Percentiles rank a stretch among this genome's conserved stretches.
Evolutionary conservation across 352 stramenopile genomes (phyloP).

Genomic region (Halophytophthora batemanensis): DNA sequence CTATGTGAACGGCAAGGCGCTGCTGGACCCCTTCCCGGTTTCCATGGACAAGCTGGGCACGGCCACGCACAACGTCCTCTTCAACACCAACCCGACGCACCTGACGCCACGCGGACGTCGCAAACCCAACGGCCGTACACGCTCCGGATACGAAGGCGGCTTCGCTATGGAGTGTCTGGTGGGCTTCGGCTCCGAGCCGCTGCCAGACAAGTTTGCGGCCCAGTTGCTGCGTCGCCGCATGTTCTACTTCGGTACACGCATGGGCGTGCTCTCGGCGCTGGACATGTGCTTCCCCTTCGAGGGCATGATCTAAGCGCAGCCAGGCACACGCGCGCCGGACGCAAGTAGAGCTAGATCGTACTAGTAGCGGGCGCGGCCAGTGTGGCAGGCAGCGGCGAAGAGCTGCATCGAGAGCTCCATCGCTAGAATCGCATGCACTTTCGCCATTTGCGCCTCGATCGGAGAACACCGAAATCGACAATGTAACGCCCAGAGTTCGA

Average conservation of each 20-base stretch:
- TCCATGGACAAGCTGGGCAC: not conserved
- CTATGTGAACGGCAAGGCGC: conserved; percentile 37
- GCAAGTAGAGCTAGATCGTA: not conserved
- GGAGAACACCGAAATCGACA: too few species aligned
- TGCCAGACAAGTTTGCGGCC: conserved; percentile 16
- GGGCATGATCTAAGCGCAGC: not conserved
- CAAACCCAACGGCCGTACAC: not conserved
- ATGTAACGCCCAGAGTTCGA: too few species aligned
- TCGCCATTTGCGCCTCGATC: too few species aligned
- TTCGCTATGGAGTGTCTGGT: conserved; percentile 28
- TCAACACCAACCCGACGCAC: conserved; percentile 30
- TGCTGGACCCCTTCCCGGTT: conserved; percentile 15
- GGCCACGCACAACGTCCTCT: conserved; percentile 11
- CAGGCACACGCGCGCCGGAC: not conserved
- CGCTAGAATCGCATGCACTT: too few species aligned
- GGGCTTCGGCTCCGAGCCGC: conserved; percentile 22
- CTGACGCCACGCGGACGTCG: conserved; percentile 20
- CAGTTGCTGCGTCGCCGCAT: conserved; percentile 23
- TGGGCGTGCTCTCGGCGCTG: conserved; percentile 12
- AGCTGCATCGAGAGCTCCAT: not conserved
- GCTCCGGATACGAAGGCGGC: conserved; percentile 1
- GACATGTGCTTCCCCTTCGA: conserved; percentile 10
- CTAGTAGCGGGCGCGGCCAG: not conserved
- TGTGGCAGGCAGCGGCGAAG: not conserved
- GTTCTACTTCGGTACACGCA: conserved; percentile 24